Base-by-base conservation (phyloP, 495 filamentous ascomycete genomes). In the Aspergillus egyptiacus region DNA sequence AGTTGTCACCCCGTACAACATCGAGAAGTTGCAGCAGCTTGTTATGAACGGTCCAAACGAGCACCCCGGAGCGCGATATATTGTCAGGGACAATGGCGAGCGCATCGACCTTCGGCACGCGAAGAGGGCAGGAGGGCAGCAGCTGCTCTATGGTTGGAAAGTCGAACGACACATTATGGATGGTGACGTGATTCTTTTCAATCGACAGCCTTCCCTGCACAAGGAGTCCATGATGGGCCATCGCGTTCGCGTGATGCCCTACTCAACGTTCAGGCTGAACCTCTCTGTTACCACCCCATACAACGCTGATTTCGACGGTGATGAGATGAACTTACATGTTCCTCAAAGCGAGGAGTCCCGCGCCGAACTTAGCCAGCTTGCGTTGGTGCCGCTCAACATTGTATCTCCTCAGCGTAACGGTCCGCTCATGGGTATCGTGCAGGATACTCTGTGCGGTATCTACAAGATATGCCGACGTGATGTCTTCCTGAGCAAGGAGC, bases 151-250 rank as follows among this genome's bases (percentile, higher is more conserved):
- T 61, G 93, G 93, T 15, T 97, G 93, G 93, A 96, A 95, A 59
- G 93, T 99, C 18, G 93, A 99, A 67, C 83, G 93, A 27, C 93
- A 99, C 64, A 80, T 99, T 41, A 81, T 93, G 51, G 87, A 96
- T 59, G 93, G 91, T 31, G 93, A 99, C 68, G 94, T 84, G 48
- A 97, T 99, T 71, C 87, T 99, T 61, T 99, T 99, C 77, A 99
- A 99, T 64, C 93, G 93, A 67, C 93, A 99, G 61, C 93, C 93
- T 1, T 99, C 93, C 6, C 77, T 99, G 52, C 93, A 99, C 75
- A 99, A 99, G 66, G 93, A 99, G 61, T 97, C 93, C 51, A 99
- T 99, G 93, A 99, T 99, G 93, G 93, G 87, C 68, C 93, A 99
- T 71, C 81, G 90, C 43, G 91, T 99, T 31, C 83, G 84, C 25